Conservation (phyloP, 2,329 filamentous ascomycete genomes). For the Penicillium sp. region DNA sequence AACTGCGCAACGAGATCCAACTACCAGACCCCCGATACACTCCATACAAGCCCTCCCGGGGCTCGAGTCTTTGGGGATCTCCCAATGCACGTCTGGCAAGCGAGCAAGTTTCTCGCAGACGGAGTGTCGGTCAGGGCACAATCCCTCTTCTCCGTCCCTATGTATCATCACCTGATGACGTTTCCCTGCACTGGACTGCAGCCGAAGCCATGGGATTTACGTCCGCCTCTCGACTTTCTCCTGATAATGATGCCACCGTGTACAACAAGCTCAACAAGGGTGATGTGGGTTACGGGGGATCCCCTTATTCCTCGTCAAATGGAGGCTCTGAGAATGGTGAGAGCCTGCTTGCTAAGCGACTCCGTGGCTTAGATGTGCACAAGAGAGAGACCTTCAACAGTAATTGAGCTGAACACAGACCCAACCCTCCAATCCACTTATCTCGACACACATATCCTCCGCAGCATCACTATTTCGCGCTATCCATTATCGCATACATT, state of each 20-base stretch:
- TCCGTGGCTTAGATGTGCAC: slow-evolving; percentile 58
- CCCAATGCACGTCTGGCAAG: slow-evolving; percentile 49
- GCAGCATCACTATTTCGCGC: neutral
- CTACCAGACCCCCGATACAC: slow-evolving; percentile 82
- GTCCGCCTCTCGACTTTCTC: slow-evolving; percentile 18
- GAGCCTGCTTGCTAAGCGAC: slow-evolving; percentile 63
- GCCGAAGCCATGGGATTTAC: slow-evolving; percentile 7
- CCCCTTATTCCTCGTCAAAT: slow-evolving; percentile 44
- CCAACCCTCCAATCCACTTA: neutral
- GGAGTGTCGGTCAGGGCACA: slow-evolving; percentile 49
- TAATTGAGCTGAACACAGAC: slow-evolving; percentile 7
- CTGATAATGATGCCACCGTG: slow-evolving; percentile 30
- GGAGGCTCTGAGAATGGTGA: slow-evolving; percentile 50
- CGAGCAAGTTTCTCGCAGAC: slow-evolving; percentile 56
- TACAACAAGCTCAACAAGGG: slow-evolving; percentile 67
- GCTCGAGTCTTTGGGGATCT: slow-evolving; percentile 35
- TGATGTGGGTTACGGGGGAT: slow-evolving; percentile 59
- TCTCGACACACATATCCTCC: neutral
- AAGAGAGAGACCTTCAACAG: slow-evolving; percentile 18
- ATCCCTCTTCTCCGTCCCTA: slow-evolving; percentile 8
- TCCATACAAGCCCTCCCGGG: slow-evolving; percentile 65
- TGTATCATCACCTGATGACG: slow-evolving; percentile 11
- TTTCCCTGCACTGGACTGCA: slow-evolving; percentile 10
- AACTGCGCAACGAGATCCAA: slow-evolving; percentile 81
- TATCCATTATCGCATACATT: neutral